Conservation (phyloP, 495 filamentous ascomycete species). For the Xeromyces bisporus region DNA sequence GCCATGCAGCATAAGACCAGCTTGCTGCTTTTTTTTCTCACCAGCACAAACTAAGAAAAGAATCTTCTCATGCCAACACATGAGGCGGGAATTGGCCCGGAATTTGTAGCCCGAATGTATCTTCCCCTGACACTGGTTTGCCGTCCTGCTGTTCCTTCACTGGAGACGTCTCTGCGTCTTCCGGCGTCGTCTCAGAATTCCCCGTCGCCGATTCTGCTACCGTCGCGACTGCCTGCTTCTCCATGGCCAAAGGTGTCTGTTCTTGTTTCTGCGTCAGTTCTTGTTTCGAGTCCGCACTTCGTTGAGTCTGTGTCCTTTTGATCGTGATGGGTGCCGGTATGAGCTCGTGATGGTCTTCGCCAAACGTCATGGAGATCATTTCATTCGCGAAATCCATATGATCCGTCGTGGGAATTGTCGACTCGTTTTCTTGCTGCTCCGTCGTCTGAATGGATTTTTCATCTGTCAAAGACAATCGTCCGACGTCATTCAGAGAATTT, state of each 20-base stretch:
- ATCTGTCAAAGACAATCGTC: no score
- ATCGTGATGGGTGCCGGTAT: slow-evolving; percentile 1
- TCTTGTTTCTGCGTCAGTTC: not conserved
- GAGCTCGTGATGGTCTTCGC: slow-evolving; percentile 13
- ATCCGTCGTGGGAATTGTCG: slow-evolving; percentile 25
- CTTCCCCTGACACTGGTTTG: no score
- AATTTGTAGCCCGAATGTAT: slow-evolving; percentile 20
- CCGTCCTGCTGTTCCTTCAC: slow-evolving; percentile 3
- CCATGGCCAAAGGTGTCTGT: not conserved
- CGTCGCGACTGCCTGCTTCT: not conserved
- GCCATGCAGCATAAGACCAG: no score
- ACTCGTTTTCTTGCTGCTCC: slow-evolving; percentile 21
- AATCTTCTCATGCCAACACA: slow-evolving; percentile 14
- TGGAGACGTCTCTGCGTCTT: not conserved
- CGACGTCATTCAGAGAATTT: slow-evolving; percentile 10
- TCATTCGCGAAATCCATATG: slow-evolving; percentile 21
- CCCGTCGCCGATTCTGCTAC: no score
- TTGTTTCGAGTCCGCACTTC: not conserved
- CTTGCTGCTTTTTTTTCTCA: no score
- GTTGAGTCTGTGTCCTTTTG: slow-evolving; percentile 1
- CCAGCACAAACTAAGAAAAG: no score
- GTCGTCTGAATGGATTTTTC: no score
- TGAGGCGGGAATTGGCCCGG: slow-evolving; percentile 23
- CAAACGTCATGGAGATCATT: slow-evolving; percentile 20
- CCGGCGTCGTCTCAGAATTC: not conserved